Percentiles rank a stretch among this genome's conserved stretches.
Evolutionary conservation across 257 asterid species (phyloP).

Genomic region (Lycium ferocissimum): DNA sequence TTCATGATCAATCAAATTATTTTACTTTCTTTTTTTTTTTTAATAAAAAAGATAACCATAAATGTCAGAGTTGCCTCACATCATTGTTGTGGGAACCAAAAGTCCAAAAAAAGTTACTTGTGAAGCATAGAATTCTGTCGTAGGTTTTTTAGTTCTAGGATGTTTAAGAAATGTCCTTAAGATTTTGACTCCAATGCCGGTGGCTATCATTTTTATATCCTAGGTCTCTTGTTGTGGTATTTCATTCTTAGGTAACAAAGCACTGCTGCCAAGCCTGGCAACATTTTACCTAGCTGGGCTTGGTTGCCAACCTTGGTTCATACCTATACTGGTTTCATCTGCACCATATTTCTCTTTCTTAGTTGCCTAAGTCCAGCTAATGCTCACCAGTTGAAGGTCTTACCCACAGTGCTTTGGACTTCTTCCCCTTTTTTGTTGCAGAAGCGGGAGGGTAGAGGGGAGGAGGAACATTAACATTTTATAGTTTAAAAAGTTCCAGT

Average conservation of each 20-base stretch:
- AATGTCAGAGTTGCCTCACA: neutral
- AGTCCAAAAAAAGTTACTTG: neutral
- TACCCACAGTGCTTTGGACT: constrained; percentile 16
- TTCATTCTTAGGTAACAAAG: constrained; percentile 17
- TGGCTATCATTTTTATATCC: neutral
- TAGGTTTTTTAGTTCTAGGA: neutral
- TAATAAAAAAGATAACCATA: neutral
- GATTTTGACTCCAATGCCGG: neutral
- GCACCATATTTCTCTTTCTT: neutral
- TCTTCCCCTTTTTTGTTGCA: constrained; percentile 19
- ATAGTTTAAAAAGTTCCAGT: too few relatives aligned
- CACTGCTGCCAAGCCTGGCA: neutral
- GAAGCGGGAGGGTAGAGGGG: neutral
- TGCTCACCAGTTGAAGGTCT: neutral
- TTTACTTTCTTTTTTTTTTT: neutral
- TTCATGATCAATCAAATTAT: neutral
- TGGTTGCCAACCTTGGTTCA: neutral
- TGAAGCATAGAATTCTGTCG: constrained; percentile 32
- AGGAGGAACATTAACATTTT: neutral
- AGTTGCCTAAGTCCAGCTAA: neutral
- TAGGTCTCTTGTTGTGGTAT: constrained; percentile 18
- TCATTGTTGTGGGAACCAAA: constrained; percentile 23
- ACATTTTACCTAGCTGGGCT: neutral
- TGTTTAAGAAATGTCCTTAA: constrained; percentile 7
- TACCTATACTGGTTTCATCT: constrained; percentile 11